Percentiles rank a stretch among this genome's conserved stretches.
phyloP scores from a whole-genome alignment of 306 rosid species.

The Delonix regia region DNA sequence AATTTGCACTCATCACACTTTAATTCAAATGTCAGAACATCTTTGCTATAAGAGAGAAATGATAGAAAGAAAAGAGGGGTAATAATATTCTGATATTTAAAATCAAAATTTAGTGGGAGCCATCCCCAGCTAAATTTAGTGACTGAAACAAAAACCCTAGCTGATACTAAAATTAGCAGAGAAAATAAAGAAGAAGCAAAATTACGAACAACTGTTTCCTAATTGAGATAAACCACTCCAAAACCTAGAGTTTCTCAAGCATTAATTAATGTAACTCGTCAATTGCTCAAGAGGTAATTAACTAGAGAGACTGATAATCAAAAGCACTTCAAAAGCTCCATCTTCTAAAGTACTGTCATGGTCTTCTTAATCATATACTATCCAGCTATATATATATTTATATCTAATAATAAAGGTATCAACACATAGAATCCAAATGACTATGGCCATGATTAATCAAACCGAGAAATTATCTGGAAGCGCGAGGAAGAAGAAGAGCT shows the following conservation, averaged over 20 bases:
- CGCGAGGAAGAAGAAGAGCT: slow-evolving; percentile 71
- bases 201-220: background rate
- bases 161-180: background rate
- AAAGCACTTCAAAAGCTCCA: background rate
- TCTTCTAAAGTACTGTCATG: background rate
- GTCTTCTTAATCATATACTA: background rate
- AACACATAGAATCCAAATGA: background rate
- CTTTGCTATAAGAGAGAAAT: background rate
- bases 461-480: slow-evolving; percentile 42
- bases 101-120: slow-evolving; percentile 40
- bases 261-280: background rate
- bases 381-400: background rate
- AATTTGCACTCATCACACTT: slow-evolving; percentile 57
- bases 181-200: background rate
- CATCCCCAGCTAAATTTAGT: background rate
- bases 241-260: background rate
- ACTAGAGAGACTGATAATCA: background rate
- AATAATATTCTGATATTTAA: background rate
- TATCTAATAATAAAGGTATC: background rate
- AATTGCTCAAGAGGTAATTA: background rate
- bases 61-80: too few species aligned
- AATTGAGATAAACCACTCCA: background rate
- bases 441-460: background rate
- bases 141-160: slow-evolving; percentile 48
- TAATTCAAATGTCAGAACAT: slow-evolving; percentile 48